Evolutionary conservation across 257 asterid species (phyloP).

Genomic region (Vinca minor): DNA sequence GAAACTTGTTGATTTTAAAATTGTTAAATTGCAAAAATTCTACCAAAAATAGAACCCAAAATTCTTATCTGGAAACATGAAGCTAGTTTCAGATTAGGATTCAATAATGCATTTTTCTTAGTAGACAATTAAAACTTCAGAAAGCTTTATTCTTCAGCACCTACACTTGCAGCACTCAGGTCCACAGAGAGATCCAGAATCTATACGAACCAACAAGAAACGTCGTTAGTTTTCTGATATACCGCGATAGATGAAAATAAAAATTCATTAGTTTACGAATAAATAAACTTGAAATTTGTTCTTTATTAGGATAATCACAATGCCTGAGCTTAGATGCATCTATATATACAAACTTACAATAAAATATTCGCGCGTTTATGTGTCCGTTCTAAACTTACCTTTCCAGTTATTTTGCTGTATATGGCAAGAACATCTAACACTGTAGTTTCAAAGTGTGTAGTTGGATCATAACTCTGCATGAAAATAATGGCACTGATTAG

Average conservation of each 20-base stretch:
- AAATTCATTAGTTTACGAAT: neutral
- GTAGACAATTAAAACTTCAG: neutral
- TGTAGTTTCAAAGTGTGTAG: conserved; percentile 87
- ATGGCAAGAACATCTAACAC: conserved; percentile 63
- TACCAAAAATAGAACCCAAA: neutral
- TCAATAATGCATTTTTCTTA: neutral
- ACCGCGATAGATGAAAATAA: neutral
- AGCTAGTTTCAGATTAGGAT: neutral
- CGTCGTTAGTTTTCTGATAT: neutral
- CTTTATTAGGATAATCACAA: neutral
- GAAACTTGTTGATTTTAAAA: neutral
- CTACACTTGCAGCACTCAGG: conserved; percentile 86
- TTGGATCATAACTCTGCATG: conserved; percentile 73
- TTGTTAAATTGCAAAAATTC: neutral
- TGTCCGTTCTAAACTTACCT: conserved; percentile 30
- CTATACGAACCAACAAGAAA: conserved; percentile 24
- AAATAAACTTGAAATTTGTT: neutral
- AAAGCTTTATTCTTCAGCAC: conserved; percentile 47
- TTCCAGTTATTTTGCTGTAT: conserved; percentile 82
- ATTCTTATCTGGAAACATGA: neutral
- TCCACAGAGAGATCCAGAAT: conserved; percentile 87
- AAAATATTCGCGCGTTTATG: neutral
- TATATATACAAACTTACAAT: neutral
- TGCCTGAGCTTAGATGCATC: neutral
- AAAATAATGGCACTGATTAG: conserved; percentile 11